These are phyloP conservation scores for Epichloe hybrida DNA, from an alignment of 2,329 filamentous ascomycete genomes.

Conservation along the genomic window DNA sequence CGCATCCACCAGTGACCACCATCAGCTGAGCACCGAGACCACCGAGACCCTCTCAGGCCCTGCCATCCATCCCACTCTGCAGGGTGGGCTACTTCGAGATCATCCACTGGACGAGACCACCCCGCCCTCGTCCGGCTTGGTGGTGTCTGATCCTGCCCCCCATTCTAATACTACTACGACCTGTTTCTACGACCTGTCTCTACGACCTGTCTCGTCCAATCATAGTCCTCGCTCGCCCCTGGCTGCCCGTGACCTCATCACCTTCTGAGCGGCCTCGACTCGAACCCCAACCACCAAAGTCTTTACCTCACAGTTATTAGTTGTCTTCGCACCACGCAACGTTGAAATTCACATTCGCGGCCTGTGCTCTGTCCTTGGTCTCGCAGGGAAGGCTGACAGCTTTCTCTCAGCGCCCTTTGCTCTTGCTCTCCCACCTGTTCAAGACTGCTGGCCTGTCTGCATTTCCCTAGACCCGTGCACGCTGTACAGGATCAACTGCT, in stretches of 20 bases:
- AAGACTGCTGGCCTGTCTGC: slow-evolving; percentile 1
- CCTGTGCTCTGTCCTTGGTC: background rate
- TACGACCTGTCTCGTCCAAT: slow-evolving; percentile 8
- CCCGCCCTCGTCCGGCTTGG: slow-evolving; percentile 4
- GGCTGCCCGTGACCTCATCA: slow-evolving; percentile 15
- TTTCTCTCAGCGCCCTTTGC: background rate
- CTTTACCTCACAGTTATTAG: background rate
- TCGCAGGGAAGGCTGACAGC: background rate
- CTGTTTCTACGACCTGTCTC: background rate
- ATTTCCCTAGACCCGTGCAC: background rate
- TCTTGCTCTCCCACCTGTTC: background rate
- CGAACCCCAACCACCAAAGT: slow-evolving; percentile 1
- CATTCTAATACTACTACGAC: background rate
- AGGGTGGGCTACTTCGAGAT: background rate
- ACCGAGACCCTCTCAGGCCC: background rate
- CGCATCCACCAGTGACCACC: background rate
- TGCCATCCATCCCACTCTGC: background rate
- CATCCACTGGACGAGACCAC: slow-evolving; percentile 4
- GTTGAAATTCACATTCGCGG: background rate
- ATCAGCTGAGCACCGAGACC: slow-evolving; percentile 1
- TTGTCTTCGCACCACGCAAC: slow-evolving; percentile 4
- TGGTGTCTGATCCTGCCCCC: slow-evolving; percentile 4
- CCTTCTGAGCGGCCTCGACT: slow-evolving; percentile 6
- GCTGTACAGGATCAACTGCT: background rate
- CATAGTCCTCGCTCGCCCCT: slow-evolving; percentile 6